Percentiles rank a stretch among this genome's conserved stretches.
Conservation (phyloP, 108 stramenopile genomes). For the Nitzschia palea region DNA sequence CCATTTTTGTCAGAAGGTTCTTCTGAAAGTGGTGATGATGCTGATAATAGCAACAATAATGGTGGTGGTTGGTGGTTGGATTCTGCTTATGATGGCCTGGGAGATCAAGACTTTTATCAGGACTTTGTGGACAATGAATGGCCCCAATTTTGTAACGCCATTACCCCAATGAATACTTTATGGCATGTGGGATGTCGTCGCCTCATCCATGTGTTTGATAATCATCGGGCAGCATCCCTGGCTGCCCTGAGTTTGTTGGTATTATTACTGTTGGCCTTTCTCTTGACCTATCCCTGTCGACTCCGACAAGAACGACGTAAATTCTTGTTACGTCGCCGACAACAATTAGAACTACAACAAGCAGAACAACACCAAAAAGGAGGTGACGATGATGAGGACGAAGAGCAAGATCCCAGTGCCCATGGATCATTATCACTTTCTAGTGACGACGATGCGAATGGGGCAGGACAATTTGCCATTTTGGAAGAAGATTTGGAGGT, state of each 20-base stretch:
- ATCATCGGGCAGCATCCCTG: neutral
- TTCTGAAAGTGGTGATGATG: neutral
- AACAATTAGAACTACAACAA: neutral
- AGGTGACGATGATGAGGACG: neutral
- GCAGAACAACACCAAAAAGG: neutral
- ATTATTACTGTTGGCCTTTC: neutral
- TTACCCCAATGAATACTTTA: neutral
- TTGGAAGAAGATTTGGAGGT: constrained; percentile 6
- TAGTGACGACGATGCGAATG: neutral
- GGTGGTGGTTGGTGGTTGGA: neutral
- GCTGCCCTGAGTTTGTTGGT: neutral
- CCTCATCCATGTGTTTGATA: neutral
- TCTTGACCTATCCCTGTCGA: constrained; percentile 3
- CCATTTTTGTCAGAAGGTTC: neutral
- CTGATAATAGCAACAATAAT: neutral
- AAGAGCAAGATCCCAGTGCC: neutral
- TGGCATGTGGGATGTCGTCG: constrained; percentile 2
- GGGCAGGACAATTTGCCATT: neutral
- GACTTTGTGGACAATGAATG: neutral
- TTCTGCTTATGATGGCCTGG: neutral
- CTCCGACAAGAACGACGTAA: neutral
- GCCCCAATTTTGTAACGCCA: neutral
- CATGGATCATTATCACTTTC: neutral
- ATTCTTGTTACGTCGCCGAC: neutral
- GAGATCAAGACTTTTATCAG: neutral